phyloP scores from a whole-genome alignment of 257 asterid genomes.

The Coffea eugenioides region DNA sequence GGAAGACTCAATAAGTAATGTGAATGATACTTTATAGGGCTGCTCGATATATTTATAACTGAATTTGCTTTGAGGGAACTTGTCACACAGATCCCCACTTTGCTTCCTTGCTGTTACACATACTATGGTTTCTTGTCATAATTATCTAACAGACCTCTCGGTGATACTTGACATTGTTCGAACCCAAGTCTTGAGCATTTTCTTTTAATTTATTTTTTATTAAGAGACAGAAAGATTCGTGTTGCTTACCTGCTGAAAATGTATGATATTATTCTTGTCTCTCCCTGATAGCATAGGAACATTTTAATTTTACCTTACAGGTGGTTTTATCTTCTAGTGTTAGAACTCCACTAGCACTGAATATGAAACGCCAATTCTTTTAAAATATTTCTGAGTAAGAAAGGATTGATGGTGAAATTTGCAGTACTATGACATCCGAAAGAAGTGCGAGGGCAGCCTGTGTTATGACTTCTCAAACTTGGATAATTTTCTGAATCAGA shows the following conservation, averaged over 20 bases:
- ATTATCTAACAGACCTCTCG: neutral
- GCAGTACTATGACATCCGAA: conserved; percentile 74
- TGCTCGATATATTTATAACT: neutral
- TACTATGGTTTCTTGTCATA: neutral
- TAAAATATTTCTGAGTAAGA: neutral
- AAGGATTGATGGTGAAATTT: conserved; percentile 7
- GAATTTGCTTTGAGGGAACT: neutral
- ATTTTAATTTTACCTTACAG: neutral
- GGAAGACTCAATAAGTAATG: neutral
- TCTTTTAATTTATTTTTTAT: neutral
- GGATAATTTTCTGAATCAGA: conserved; percentile 61
- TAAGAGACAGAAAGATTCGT: neutral
- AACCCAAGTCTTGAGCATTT: neutral
- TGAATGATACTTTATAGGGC: neutral
- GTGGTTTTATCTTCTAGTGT: neutral
- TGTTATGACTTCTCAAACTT: conserved; percentile 81
- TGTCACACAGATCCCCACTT: neutral
- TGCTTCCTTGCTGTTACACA: neutral
- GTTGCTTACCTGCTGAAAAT: neutral
- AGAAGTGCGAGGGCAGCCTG: conserved; percentile 68
- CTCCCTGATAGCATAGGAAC: neutral
- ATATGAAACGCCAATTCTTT: neutral
- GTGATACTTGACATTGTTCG: neutral
- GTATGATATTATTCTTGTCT: neutral
- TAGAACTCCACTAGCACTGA: neutral